Conservation (phyloP, 129 eudicot genomes). For the Helianthus tuberosus region DNA sequence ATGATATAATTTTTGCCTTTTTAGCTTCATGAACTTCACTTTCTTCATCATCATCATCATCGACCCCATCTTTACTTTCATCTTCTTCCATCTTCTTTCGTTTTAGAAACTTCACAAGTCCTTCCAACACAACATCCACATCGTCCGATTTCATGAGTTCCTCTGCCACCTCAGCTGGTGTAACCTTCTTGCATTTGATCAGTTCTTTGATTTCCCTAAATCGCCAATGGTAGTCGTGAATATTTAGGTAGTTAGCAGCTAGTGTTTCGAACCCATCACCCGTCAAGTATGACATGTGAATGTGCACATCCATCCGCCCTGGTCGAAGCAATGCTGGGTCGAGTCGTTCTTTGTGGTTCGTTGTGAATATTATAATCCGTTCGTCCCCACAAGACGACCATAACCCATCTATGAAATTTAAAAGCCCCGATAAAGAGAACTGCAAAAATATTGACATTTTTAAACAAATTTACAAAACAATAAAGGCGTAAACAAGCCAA, state of each 20-base stretch:
- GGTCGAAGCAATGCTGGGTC: slow-evolving; percentile 84
- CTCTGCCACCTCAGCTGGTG: slow-evolving; percentile 79
- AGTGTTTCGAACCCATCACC: slow-evolving; percentile 48
- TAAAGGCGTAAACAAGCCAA: too few relatives aligned
- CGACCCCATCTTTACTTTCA: slow-evolving; percentile 10
- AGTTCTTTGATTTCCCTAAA: slow-evolving; percentile 55
- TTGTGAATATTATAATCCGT: slow-evolving; percentile 72
- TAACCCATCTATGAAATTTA: slow-evolving; percentile 76
- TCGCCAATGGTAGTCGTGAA: slow-evolving; percentile 32
- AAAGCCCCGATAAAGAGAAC: slow-evolving; percentile 65
- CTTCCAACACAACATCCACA: slow-evolving; percentile 45
- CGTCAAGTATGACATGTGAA: slow-evolving; percentile 77
- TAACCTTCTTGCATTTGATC: slow-evolving; percentile 40
- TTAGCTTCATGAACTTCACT: too few relatives aligned
- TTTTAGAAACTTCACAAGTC: slow-evolving; percentile 43
- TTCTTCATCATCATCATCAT: too few relatives aligned
- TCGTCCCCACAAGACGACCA: slow-evolving; percentile 85
- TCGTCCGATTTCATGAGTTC: slow-evolving; percentile 63
- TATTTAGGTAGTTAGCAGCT: slow-evolving; percentile 60
- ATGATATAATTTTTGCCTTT: slow-evolving; percentile 17
- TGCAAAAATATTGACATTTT: slow-evolving; percentile 8
- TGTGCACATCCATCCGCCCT: slow-evolving; percentile 80
- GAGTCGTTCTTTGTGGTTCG: slow-evolving; percentile 66
- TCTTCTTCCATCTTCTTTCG: slow-evolving; percentile 41
- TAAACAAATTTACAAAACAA: neutral